Evolutionary conservation across 345 rosid species (phyloP).

Genomic region (Salix udensis): DNA sequence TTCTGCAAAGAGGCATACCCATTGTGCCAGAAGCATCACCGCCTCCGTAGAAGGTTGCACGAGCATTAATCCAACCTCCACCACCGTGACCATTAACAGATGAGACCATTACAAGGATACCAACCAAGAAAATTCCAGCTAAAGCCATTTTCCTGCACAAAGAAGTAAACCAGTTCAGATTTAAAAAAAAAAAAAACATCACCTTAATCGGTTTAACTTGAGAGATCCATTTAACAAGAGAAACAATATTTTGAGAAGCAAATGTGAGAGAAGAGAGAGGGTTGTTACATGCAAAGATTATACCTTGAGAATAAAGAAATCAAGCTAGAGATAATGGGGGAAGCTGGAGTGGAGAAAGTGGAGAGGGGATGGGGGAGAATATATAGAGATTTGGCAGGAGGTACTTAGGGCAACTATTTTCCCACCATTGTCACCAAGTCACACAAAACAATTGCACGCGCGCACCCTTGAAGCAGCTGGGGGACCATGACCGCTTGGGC

Average conservation of each 20-base stretch:
- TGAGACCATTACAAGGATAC: constrained; percentile 50
- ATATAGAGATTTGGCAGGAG: constrained; percentile 44
- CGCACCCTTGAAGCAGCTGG: constrained; percentile 25
- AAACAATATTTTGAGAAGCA: background rate
- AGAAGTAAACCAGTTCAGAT: background rate
- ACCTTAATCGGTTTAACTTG: too few relatives aligned
- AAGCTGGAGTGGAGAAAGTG: constrained; percentile 37
- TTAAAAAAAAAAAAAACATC: background rate
- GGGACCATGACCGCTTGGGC: constrained; percentile 28
- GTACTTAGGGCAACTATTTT: constrained; percentile 8
- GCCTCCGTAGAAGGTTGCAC: constrained; percentile 28
- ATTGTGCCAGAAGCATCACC: constrained; percentile 33
- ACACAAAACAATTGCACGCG: background rate
- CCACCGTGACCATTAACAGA: constrained; percentile 45
- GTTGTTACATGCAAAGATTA: constrained; percentile 32
- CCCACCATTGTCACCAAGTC: constrained; percentile 23
- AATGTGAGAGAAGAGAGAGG: constrained; percentile 6
- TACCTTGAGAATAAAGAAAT: constrained; percentile 6
- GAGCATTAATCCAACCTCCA: constrained; percentile 21
- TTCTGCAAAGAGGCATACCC: constrained; percentile 10
- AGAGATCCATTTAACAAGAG: too few relatives aligned
- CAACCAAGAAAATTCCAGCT: constrained; percentile 32
- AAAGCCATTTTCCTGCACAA: constrained; percentile 50
- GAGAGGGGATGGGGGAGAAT: constrained; percentile 26
- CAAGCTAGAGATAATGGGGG: constrained; percentile 25